phyloP scores from a whole-genome alignment of 2,329 filamentous ascomycete species.

The Allantophomopsis lycopodina region DNA sequence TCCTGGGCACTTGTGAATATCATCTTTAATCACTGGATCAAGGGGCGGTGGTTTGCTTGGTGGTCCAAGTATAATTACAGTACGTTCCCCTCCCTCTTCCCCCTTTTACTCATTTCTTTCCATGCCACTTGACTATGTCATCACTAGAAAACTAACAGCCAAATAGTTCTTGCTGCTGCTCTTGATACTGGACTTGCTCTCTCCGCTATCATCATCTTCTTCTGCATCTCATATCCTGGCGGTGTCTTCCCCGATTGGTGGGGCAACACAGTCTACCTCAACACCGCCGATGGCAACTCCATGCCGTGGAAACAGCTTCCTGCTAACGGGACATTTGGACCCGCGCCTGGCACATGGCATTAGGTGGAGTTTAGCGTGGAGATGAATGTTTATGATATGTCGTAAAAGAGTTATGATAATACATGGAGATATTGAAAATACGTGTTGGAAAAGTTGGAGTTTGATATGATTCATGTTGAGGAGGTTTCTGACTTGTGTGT shows the following conservation, averaged over 20 bases:
- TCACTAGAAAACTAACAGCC: constrained; percentile 41
- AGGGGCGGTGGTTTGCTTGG: constrained; percentile 50
- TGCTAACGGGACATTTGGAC: constrained; percentile 6
- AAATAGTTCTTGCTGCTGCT: constrained; percentile 34
- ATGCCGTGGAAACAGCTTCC: constrained; percentile 6
- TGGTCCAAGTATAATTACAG: constrained; percentile 54
- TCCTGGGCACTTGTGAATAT: constrained; percentile 59
- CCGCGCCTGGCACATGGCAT: constrained; percentile 4
- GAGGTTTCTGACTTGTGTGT: too few species aligned
- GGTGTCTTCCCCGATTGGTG: constrained; percentile 46
- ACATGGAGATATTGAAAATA: too few species aligned
- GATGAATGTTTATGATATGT: too few species aligned
- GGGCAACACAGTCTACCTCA: constrained; percentile 26
- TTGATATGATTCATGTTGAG: too few species aligned
- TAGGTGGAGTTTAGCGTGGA: background rate
- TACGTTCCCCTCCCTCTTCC: constrained; percentile 37
- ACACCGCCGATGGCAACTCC: constrained; percentile 10
- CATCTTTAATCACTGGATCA: constrained; percentile 56
- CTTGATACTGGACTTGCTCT: constrained; percentile 57
- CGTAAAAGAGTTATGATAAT: too few species aligned
- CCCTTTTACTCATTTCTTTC: constrained; percentile 55
- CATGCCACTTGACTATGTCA: constrained; percentile 47
- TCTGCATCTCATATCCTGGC: constrained; percentile 51
- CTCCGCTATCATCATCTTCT: constrained; percentile 54
- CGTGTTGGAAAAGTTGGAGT: too few species aligned